These are phyloP conservation scores for Aciculoconidium aculeatum DNA, from an alignment of 805 yeast species.

Conservation along the genomic window DNA sequence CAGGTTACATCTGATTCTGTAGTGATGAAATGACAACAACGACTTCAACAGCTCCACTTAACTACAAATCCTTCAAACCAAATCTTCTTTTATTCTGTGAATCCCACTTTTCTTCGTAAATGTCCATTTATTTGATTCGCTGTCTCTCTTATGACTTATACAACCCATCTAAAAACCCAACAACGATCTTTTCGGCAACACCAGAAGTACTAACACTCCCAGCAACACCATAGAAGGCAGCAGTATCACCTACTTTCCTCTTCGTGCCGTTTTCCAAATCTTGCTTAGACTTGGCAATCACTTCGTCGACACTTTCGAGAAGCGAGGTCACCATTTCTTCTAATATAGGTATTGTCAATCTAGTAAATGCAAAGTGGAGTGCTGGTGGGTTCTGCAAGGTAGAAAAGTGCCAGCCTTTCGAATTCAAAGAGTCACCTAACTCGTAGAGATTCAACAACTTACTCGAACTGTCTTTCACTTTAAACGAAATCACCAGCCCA, in stretches of 20 bases:
- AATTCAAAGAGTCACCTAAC: constrained; percentile 63
- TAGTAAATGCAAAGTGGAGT: constrained; percentile 83
- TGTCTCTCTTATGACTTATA: constrained; percentile 43
- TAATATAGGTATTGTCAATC: constrained; percentile 55
- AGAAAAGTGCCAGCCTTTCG: constrained; percentile 83
- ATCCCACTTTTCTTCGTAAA: too few species aligned
- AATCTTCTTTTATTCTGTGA: too few species aligned
- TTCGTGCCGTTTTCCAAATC: too few species aligned
- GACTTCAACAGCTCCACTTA: too few species aligned
- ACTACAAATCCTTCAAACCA: too few species aligned
- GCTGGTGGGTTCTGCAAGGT: constrained; percentile 89
- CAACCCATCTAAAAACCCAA: constrained; percentile 74
- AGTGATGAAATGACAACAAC: too few species aligned
- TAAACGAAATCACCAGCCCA: constrained; percentile 77
- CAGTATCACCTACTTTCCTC: constrained; percentile 48
- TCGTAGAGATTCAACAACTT: constrained; percentile 60
- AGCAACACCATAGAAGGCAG: constrained; percentile 92
- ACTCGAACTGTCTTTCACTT: constrained; percentile 29
- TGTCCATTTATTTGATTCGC: too few species aligned
- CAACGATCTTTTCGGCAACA: constrained; percentile 73
- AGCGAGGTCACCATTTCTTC: constrained; percentile 55
- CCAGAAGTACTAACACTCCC: constrained; percentile 83
- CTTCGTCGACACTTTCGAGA: constrained; percentile 36
- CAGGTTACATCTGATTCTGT: too few species aligned
- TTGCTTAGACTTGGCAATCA: constrained; percentile 24